Evolutionary conservation across 768 basidiomycete species (phyloP).

Genomic region (Antrodiella citrinella): DNA sequence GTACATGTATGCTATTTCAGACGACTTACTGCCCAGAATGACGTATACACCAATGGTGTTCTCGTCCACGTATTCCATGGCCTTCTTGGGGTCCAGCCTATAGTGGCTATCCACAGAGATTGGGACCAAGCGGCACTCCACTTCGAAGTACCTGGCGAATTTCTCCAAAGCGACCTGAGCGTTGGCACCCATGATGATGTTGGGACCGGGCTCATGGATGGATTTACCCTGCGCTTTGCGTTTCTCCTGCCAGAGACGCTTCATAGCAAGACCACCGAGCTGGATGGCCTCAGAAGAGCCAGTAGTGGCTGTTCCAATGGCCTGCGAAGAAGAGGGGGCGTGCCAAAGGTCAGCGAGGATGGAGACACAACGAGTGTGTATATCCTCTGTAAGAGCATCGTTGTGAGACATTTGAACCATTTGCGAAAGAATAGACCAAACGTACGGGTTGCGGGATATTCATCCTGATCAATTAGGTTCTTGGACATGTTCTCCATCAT

Average conservation of each 20-base stretch:
- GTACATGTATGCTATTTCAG: too few species aligned
- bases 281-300: constrained; percentile 68
- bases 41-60: constrained; percentile 67
- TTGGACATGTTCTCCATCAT: constrained; percentile 60
- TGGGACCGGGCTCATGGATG: constrained; percentile 58
- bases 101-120: constrained; percentile 64
- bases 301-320: constrained; percentile 64
- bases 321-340: constrained; percentile 42
- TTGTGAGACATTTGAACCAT: neutral
- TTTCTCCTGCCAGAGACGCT: constrained; percentile 61
- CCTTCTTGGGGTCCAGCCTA: constrained; percentile 62
- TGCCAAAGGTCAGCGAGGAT: constrained; percentile 66
- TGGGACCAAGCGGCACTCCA: constrained; percentile 58
- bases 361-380: constrained; percentile 40
- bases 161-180: constrained; percentile 67
- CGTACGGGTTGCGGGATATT: constrained; percentile 53
- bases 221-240: constrained; percentile 59
- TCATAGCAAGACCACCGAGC: constrained; percentile 66
- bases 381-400: constrained; percentile 25
- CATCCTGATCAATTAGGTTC: constrained; percentile 64
- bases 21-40: constrained; percentile 42
- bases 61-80: constrained; percentile 60
- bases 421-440: constrained; percentile 3
- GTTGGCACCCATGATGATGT: constrained; percentile 59
- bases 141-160: constrained; percentile 62